Base-by-base conservation (phyloP, 106 monocot species). In the Vanilla planifolia region DNA sequence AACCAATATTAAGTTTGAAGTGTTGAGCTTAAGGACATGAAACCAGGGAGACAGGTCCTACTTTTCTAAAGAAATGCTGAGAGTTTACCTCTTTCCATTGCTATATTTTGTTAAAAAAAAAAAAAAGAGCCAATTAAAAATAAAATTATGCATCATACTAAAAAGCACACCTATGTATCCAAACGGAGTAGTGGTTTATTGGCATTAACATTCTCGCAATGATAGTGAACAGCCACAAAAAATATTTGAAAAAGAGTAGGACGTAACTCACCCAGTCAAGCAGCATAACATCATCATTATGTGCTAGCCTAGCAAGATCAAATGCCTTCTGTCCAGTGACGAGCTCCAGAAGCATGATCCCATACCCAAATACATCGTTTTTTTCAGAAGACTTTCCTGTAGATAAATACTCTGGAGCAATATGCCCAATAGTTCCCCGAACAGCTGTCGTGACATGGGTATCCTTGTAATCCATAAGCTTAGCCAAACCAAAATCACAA, bases 311-410 rank as follows among this genome's bases (percentile, higher is more conserved):
- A 67, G 90, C 95, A 63, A 96, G 90, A 76, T 96, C 95, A 65
- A 96, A 96, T 35, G 95, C 95, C 74, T 90, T 75, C 70, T 96
- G 95, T 61, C 95, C 95, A 47, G 95, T 96, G 44, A 90, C 87
- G 24, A 96, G 87, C 69, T 96, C 95, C 41, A 96, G 48, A 78
- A 96, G 87, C 90, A 84, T 96, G 51, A 96, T 91, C 22, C 95
- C 95, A 69, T 96, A 96, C 17, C 95, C 95, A 68, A 96, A 96
- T 27, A 96, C 95, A 67, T 96, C 95, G 0, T 90, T 90, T 67
- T 96, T 96, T 71, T 96, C 95, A 15, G 90, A 91, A 17, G 95
- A 96, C 55, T 96, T 96, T 43, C 95, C 95, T 10, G 95, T 96
- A 14, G 86, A 87, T 19, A 96, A 70, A 51, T 96, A 96, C 66